A percentile compares a stretch with the other conserved stretches of the same genome.
Evolutionary conservation across 2,329 filamentous ascomycete species (phyloP).

Genomic region (Trichoderma citrinoviride): DNA sequence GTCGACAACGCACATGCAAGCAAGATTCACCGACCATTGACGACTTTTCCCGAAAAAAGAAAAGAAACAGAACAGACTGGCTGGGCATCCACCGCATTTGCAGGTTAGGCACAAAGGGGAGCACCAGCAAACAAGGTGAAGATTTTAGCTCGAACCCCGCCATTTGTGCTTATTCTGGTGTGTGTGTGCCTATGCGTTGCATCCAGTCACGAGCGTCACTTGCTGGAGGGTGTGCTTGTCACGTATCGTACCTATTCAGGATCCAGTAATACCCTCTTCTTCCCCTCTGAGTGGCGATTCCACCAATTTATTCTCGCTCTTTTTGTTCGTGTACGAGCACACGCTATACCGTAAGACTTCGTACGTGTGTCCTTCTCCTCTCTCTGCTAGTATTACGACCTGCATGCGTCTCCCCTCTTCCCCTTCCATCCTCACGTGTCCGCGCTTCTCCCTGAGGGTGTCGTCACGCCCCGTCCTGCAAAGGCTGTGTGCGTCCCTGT

Average conservation of each 20-base stretch:
- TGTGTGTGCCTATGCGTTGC: too few relatives aligned
- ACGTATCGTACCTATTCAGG: too few relatives aligned
- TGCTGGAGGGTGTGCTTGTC: not conserved
- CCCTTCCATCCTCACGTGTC: too few relatives aligned
- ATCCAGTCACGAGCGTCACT: not conserved
- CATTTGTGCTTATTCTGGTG: not conserved
- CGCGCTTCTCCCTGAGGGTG: not conserved
- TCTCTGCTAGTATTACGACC: not conserved
- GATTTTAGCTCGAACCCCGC: constrained; percentile 1
- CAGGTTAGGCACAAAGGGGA: not conserved
- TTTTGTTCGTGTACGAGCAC: too few relatives aligned
- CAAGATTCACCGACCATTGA: too few relatives aligned
- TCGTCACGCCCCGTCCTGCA: not conserved
- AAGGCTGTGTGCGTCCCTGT: not conserved
- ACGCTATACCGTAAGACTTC: not conserved
- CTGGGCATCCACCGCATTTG: too few relatives aligned
- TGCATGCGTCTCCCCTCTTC: not conserved
- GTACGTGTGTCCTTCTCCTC: too few relatives aligned
- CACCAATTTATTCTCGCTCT: not conserved
- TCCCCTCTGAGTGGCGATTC: too few relatives aligned
- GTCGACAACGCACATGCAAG: too few relatives aligned
- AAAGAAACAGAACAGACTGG: too few relatives aligned
- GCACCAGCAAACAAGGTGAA: not conserved
- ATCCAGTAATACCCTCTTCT: too few relatives aligned
- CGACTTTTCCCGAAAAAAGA: too few relatives aligned